Percentiles rank a stretch among this genome's conserved stretches.
Conservation (phyloP, 306 rosid genomes). For the Quercus variabilis region DNA sequence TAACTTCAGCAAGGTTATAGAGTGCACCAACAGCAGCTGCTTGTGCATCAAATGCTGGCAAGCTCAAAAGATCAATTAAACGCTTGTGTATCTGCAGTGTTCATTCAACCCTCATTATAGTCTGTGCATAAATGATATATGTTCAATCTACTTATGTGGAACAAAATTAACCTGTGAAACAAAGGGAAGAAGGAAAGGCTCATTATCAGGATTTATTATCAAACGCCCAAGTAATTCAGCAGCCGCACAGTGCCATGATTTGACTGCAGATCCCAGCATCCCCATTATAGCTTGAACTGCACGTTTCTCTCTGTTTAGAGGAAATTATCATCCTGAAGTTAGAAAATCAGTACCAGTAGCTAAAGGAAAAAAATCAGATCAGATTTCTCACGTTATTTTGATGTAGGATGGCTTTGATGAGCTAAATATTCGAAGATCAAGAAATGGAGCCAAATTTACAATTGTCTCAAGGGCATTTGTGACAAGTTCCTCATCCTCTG, state of each 20-base stretch:
- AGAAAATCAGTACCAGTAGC: slow-evolving; percentile 7
- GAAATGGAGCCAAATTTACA: slow-evolving; percentile 89
- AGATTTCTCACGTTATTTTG: slow-evolving; percentile 79
- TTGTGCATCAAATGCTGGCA: slow-evolving; percentile 84
- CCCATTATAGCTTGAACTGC: slow-evolving; percentile 95
- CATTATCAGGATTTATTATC: slow-evolving; percentile 92
- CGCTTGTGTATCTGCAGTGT: slow-evolving; percentile 82
- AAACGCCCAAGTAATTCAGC: slow-evolving; percentile 96
- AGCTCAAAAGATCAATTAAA: slow-evolving; percentile 81
- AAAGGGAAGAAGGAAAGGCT: slow-evolving; percentile 81
- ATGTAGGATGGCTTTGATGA: slow-evolving; percentile 88
- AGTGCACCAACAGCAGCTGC: slow-evolving; percentile 98
- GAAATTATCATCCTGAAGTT: slow-evolving; percentile 23
- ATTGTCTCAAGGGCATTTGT: slow-evolving; percentile 94
- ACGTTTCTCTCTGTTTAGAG: slow-evolving; percentile 65
- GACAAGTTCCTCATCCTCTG: slow-evolving; percentile 99
- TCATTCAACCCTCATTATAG: slow-evolving; percentile 12
- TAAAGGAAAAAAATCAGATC: background rate
- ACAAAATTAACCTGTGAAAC: slow-evolving; percentile 68
- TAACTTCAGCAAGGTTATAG: slow-evolving; percentile 96
- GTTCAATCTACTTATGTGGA: background rate
- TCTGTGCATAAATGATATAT: background rate
- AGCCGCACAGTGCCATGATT: slow-evolving; percentile 95
- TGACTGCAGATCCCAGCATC: slow-evolving; percentile 75
- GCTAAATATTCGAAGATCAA: slow-evolving; percentile 91